phyloP scores from a whole-genome alignment of 805 yeast genomes.

The Lipomyces starkeyi region DNA sequence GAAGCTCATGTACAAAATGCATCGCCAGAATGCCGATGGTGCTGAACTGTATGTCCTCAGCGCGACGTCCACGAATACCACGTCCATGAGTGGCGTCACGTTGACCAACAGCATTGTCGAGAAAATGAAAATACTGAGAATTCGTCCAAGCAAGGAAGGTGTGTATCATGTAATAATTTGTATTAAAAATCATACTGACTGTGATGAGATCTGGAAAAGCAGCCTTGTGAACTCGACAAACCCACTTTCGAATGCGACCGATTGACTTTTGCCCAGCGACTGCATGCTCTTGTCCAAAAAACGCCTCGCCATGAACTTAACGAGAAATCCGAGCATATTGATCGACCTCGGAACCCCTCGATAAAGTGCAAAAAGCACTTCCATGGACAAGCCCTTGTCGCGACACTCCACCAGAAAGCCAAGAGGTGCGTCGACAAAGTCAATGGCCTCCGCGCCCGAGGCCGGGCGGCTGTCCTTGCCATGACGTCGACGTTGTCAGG shows the following conservation, averaged over 20 bases:
- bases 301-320: not conserved
- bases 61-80: not conserved
- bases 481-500: not conserved
- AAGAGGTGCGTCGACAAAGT: not conserved
- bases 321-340: not conserved
- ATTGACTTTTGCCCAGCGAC: not conserved
- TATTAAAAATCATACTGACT: not conserved
- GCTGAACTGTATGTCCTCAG: not conserved
- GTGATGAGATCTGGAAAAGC: not conserved
- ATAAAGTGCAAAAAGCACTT: not conserved
- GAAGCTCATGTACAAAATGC: not conserved
- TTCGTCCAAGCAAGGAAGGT: not conserved
- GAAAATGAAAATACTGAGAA: not conserved
- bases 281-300: not conserved
- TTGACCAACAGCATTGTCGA: conserved; percentile 5
- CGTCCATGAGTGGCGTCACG: conserved; percentile 1
- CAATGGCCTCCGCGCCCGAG: not conserved
- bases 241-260: not conserved
- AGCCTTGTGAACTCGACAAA: not conserved
- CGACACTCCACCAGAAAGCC: not conserved
- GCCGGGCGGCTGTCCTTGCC: not conserved
- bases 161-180: not conserved
- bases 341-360: not conserved
- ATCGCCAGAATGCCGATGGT: not conserved
- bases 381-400: not conserved